Evolutionary conservation across 768 basidiomycete genomes (phyloP).

Genomic region (Imleria badia): DNA sequence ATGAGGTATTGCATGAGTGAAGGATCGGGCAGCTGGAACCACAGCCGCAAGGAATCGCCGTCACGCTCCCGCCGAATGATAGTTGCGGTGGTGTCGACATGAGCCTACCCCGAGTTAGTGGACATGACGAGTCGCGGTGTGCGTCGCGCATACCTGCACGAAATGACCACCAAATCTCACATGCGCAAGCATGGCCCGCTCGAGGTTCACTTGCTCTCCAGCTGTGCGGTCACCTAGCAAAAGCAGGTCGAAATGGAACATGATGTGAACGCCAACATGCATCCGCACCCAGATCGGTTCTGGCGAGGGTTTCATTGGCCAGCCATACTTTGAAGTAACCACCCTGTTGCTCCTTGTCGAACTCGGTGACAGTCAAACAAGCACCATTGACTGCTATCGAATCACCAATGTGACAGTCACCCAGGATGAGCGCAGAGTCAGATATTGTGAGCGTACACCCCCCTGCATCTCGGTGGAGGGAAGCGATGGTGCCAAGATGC

Average conservation of each 20-base stretch:
- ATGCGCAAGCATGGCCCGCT: constrained; percentile 92
- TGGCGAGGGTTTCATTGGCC: constrained; percentile 89
- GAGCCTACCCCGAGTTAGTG: constrained; percentile 56
- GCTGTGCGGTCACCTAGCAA: constrained; percentile 68
- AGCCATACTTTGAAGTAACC: constrained; percentile 94
- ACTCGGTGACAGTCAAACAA: constrained; percentile 90
- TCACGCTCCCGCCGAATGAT: constrained; percentile 66
- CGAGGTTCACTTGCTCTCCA: constrained; percentile 85
- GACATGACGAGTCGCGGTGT: background rate
- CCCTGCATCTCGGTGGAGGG: constrained; percentile 59
- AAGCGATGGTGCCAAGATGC: constrained; percentile 75
- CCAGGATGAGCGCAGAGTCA: constrained; percentile 69
- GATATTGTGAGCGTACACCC: constrained; percentile 85
- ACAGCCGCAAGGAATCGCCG: constrained; percentile 85
- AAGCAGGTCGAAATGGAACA: constrained; percentile 4
- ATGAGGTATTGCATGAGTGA: constrained; percentile 82
- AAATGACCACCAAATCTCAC: constrained; percentile 95
- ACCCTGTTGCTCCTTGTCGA: constrained; percentile 56
- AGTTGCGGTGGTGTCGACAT: constrained; percentile 87
- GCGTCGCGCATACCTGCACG: constrained; percentile 71
- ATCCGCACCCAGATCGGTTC: constrained; percentile 82
- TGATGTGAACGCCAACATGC: background rate
- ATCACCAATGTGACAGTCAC: constrained; percentile 91
- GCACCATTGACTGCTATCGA: constrained; percentile 88
- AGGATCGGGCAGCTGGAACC: constrained; percentile 71